These are phyloP conservation scores for Citrus reticulata DNA, from an alignment of 345 rosid genomes.

Conservation along the genomic window DNA sequence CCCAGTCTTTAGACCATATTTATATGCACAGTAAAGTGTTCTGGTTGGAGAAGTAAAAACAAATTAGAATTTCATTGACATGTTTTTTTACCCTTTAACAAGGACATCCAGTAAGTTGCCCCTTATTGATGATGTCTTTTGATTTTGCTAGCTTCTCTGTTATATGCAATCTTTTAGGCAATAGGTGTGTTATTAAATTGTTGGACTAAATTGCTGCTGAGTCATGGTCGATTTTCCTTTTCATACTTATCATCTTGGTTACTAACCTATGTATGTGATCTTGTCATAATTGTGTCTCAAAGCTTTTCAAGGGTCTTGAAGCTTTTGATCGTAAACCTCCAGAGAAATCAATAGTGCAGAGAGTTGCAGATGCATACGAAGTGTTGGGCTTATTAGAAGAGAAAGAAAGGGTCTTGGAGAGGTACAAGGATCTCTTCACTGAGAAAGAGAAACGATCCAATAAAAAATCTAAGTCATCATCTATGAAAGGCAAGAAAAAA, in stretches of 20 bases:
- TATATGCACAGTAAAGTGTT: neutral
- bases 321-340: conserved; percentile 79
- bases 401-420: conserved; percentile 53
- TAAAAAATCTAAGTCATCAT: conserved; percentile 29
- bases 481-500: conserved; percentile 34
- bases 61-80: neutral
- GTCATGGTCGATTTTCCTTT: neutral
- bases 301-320: conserved; percentile 87
- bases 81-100: too few relatives aligned
- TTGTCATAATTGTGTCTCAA: conserved; percentile 16
- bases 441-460: conserved; percentile 14
- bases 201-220: neutral
- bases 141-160: neutral
- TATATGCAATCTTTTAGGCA: neutral
- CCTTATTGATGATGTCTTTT: neutral
- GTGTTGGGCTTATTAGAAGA: conserved; percentile 62
- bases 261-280: conserved; percentile 1
- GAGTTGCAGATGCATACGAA: conserved; percentile 80
- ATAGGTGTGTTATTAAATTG: neutral
- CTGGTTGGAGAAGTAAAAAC: neutral
- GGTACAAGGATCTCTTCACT: conserved; percentile 51
- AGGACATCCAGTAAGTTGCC: too few relatives aligned
- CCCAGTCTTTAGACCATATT: neutral
- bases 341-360: conserved; percentile 64
- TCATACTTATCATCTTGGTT: neutral